Conservation (phyloP, 768 basidiomycete species). For the Leccinum pellstonianum region DNA sequence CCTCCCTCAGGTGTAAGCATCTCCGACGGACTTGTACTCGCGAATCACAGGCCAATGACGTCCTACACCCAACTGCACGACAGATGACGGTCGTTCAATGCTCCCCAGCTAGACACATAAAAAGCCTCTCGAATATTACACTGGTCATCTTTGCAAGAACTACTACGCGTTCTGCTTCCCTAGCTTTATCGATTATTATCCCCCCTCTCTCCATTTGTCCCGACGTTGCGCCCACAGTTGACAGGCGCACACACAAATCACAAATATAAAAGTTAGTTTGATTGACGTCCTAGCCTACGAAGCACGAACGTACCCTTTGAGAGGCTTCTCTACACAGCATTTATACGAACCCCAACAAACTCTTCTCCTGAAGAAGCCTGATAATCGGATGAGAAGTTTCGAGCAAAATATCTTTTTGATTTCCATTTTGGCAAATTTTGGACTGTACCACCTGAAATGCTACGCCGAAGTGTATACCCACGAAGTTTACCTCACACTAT, state of each 20-base stretch:
- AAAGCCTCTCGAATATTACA: too few species aligned
- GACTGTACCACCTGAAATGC: too few species aligned
- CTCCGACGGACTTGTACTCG: too few species aligned
- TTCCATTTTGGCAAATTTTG: too few species aligned
- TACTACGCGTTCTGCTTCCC: too few species aligned
- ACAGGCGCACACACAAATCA: neutral
- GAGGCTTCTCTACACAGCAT: neutral
- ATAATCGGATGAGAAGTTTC: neutral
- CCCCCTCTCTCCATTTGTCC: neutral
- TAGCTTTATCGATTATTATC: neutral
- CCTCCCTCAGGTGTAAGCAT: neutral
- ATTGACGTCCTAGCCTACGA: neutral
- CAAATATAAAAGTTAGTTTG: neutral
- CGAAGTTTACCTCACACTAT: neutral
- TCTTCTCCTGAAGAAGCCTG: too few species aligned
- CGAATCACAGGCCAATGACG: neutral
- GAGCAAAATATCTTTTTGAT: neutral
- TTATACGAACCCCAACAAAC: neutral
- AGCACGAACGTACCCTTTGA: neutral
- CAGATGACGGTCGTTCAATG: too few species aligned
- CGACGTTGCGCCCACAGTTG: neutral
- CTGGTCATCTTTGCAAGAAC: too few species aligned
- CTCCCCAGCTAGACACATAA: too few species aligned
- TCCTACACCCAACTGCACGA: too few species aligned
- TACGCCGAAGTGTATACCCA: too few species aligned